Evolutionary conservation across 2,329 filamentous ascomycete genomes (phyloP).

Genomic region (Blastomyces silverae): DNA sequence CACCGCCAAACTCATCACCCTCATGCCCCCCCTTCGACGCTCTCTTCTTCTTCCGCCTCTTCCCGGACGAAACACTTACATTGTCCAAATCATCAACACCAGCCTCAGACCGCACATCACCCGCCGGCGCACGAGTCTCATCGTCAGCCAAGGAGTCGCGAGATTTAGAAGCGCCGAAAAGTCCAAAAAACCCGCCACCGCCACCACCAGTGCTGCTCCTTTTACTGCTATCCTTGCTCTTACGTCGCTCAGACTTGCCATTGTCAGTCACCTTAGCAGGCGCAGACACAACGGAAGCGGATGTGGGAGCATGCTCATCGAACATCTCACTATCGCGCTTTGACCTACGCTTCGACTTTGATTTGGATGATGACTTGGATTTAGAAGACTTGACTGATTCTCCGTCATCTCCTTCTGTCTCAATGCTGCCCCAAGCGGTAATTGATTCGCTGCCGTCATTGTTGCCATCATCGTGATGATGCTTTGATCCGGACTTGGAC

Average conservation of each 20-base stretch:
- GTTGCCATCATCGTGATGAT: conserved; percentile 21
- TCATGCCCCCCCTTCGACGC: conserved; percentile 31
- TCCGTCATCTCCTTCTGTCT: conserved; percentile 21
- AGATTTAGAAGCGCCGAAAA: conserved; percentile 30
- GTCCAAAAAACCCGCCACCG: conserved; percentile 32
- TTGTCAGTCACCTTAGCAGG: conserved; percentile 32
- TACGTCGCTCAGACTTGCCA: conserved; percentile 27
- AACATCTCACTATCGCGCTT: conserved; percentile 22
- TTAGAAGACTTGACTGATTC: conserved; percentile 25
- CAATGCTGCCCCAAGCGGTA: neutral
- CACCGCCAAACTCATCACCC: conserved; percentile 24
- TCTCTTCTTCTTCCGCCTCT: conserved; percentile 44
- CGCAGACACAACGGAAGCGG: conserved; percentile 33
- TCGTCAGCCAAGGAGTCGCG: conserved; percentile 7
- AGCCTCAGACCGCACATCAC: conserved; percentile 35
- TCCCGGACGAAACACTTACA: conserved; percentile 25
- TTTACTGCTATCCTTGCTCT: conserved; percentile 25
- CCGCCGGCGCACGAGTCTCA: conserved; percentile 18
- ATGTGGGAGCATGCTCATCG: conserved; percentile 23
- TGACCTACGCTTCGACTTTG: conserved; percentile 26
- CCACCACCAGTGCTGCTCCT: conserved; percentile 13
- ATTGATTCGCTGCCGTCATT: conserved; percentile 22
- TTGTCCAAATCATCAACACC: conserved; percentile 37
- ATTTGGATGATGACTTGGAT: conserved; percentile 21
- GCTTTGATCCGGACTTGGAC: conserved; percentile 22